phyloP scores from a whole-genome alignment of 768 basidiomycete genomes.

The Trametes cingulata region DNA sequence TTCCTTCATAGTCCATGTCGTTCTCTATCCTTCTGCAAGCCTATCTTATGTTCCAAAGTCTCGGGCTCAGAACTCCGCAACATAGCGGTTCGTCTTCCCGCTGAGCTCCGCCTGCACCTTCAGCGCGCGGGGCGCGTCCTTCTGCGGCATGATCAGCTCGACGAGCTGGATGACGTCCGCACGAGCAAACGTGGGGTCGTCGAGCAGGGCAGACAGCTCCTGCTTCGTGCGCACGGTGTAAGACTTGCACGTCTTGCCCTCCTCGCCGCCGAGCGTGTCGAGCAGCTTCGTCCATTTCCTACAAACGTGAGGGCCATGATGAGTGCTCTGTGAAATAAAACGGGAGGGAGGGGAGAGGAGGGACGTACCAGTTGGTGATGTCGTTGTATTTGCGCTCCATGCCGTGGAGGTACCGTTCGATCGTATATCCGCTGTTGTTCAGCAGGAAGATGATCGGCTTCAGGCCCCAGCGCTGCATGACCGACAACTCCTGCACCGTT shows the following conservation, averaged over 20 bases:
- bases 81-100: constrained; percentile 50
- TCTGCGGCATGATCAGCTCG: constrained; percentile 73
- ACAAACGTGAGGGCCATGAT: neutral
- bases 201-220: constrained; percentile 69
- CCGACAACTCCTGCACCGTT: constrained; percentile 80
- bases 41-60: neutral
- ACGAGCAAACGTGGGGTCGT: constrained; percentile 57
- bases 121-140: constrained; percentile 71
- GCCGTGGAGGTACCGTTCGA: constrained; percentile 80
- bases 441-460: constrained; percentile 84
- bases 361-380: constrained; percentile 69
- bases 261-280: constrained; percentile 55
- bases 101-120: constrained; percentile 56
- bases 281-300: constrained; percentile 70
- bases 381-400: constrained; percentile 80
- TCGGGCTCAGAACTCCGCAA: constrained; percentile 2
- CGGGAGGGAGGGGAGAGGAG: neutral
- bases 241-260: constrained; percentile 53
- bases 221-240: constrained; percentile 67
- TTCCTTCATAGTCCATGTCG: too few relatives aligned
- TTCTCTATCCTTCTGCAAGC: neutral
- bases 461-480: constrained; percentile 73
- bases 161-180: constrained; percentile 76
- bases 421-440: constrained; percentile 84
- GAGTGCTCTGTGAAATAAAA: neutral